Percentiles rank a stretch among this genome's conserved stretches.
Conservation (phyloP, 2,329 filamentous ascomycete genomes). For the Orbilia brochopaga region DNA sequence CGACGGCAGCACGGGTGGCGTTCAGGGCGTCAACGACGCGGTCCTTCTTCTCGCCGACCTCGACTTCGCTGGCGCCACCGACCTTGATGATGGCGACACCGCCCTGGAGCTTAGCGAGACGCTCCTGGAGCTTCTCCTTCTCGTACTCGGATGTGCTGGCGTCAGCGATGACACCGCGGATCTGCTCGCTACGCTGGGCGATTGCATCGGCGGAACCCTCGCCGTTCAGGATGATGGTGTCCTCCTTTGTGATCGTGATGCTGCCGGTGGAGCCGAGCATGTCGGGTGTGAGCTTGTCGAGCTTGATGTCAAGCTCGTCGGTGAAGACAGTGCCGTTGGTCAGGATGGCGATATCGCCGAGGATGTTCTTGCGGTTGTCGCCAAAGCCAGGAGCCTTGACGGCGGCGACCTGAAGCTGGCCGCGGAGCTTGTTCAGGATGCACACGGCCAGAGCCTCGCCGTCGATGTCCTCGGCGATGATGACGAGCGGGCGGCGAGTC, state of each 20-base stretch:
- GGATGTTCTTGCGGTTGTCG: constrained; percentile 99
- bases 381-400: constrained; percentile 99
- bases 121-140: constrained; percentile 99
- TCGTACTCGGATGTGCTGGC: constrained; percentile 96
- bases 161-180: constrained; percentile 94
- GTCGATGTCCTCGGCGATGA: constrained; percentile 99
- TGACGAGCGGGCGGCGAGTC: constrained; percentile 91
- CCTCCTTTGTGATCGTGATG: constrained; percentile 99
- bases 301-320: constrained; percentile 97
- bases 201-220: constrained; percentile 94
- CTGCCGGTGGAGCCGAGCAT: constrained; percentile 96
- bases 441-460: constrained; percentile 97
- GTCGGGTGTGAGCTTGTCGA: constrained; percentile 94
- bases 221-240: constrained; percentile 97
- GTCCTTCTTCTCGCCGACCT: constrained; percentile 99
- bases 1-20: constrained; percentile 94
- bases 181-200: constrained; percentile 96
- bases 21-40: constrained; percentile 98
- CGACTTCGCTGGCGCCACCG: constrained; percentile 93
- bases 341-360: constrained; percentile 92
- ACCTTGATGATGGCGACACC: constrained; percentile 99
- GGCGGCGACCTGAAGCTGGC: constrained; percentile 96
- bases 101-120: constrained; percentile 97
- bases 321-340: constrained; percentile 98
- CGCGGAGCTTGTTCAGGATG: constrained; percentile 99